Base-by-base conservation (phyloP, 352 stramenopile genomes). In the Pythium brassicae region DNA sequence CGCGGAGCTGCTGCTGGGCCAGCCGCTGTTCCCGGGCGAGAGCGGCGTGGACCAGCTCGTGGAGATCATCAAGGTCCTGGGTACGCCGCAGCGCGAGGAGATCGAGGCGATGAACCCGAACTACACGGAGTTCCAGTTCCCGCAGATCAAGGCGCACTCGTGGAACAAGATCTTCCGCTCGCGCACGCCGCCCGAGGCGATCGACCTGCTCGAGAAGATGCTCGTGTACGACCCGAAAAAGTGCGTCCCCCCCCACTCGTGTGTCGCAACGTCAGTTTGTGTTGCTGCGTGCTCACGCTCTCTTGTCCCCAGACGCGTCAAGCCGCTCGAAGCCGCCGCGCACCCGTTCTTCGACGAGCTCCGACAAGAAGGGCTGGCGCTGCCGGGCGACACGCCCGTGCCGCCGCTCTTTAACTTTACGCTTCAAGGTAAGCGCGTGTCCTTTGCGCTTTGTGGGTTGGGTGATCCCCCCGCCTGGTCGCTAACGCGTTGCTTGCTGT, bases 101-200 rank as follows among this genome's bases (percentile, higher is more conserved):
- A 99, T 99, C 44, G 77, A 95, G 62, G 88, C 90, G 22, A 99
- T 99, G 97, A 99, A 99, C 72, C 97, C 95, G 7, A 99, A 98
- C 70, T 99, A 99, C 74, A 99, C 96, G 40, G 97, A 99, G 74
- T 99, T 99, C 70, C 98, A 99, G 72, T 99, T 99, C 68, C 97
- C 97, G 26, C 95, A 99, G 65, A 99, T 99, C 80, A 97, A 98
- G 68, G 96, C 92, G 19, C 97, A 98, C 68, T 96, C 96, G 54
- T 99, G 96, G 96, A 95, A 94, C 64, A 98, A 98, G 70, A 96
- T 99, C 53, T 98, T 98, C 61, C 91, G 91, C 39, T 97, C 86
- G 57, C 93, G 95, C 66, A 98, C 91, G 52, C 93, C 94, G 9
- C 87, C 96, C 22, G 92, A 99, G 59, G 96, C 97, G 20, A 98